Conservation (phyloP, 495 filamentous ascomycete species). For the Filosporella fistucella region DNA sequence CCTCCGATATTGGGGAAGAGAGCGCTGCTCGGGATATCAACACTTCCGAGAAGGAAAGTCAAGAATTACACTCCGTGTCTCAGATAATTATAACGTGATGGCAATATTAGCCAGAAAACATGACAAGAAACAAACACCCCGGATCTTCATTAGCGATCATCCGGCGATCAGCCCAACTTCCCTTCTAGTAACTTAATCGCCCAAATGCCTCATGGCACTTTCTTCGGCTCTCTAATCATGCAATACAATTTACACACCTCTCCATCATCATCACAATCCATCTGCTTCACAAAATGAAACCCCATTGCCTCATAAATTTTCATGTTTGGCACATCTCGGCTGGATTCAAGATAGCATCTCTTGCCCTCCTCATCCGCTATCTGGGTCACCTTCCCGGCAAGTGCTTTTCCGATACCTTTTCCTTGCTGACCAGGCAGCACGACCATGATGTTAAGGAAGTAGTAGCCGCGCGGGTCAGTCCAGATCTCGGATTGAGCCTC, state of each 20-base stretch:
- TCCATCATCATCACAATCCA: slow-evolving; percentile 55
- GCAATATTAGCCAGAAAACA: too few species aligned
- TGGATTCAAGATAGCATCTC: slow-evolving; percentile 62
- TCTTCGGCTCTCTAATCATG: slow-evolving; percentile 45
- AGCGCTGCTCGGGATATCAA: too few species aligned
- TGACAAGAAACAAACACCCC: too few species aligned
- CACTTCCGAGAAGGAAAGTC: too few species aligned
- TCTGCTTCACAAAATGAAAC: slow-evolving; percentile 55
- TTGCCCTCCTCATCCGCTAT: slow-evolving; percentile 54
- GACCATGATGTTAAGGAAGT: slow-evolving; percentile 66
- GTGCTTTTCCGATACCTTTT: slow-evolving; percentile 51
- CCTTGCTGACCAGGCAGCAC: slow-evolving; percentile 56
- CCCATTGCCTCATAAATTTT: slow-evolving; percentile 63
- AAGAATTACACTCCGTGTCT: too few species aligned
- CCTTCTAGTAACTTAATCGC: too few species aligned
- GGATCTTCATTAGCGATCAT: too few species aligned
- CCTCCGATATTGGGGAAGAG: too few species aligned
- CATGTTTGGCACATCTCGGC: slow-evolving; percentile 57
- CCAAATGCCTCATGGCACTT: slow-evolving; percentile 3
- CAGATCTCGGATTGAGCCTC: slow-evolving; percentile 52
- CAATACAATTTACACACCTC: slow-evolving; percentile 41
- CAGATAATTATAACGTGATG: too few species aligned
- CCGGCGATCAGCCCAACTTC: too few species aligned
- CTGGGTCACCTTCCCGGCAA: slow-evolving; percentile 54
- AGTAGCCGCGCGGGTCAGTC: slow-evolving; percentile 58